Conservation (phyloP, 208 protist species). For the Trypanosomatidae sp. region DNA sequence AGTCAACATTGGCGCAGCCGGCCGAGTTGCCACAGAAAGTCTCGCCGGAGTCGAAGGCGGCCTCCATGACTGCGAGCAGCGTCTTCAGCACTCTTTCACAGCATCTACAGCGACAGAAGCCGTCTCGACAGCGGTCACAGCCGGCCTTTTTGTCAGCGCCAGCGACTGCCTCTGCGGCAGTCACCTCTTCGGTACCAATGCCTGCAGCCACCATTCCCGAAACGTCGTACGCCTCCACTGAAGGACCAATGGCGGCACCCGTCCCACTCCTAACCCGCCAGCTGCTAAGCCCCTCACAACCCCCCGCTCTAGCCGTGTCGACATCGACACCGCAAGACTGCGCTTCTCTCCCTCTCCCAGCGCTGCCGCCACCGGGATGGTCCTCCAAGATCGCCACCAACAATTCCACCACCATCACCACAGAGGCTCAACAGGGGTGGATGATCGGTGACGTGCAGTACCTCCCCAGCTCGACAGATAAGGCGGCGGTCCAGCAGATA, state of each 20-base stretch:
- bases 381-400: neutral
- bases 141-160: neutral
- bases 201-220: neutral
- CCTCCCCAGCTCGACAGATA: neutral
- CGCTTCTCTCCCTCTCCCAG: slow-evolving; percentile 7
- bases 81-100: slow-evolving; percentile 86
- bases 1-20: neutral
- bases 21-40: slow-evolving; percentile 17
- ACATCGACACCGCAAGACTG: neutral
- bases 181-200: neutral
- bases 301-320: neutral
- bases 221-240: neutral
- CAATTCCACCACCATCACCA: neutral
- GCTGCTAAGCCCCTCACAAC: neutral
- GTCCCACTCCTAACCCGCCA: neutral
- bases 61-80: slow-evolving; percentile 47
- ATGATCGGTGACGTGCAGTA: slow-evolving; percentile 9
- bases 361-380: slow-evolving; percentile 25
- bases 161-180: neutral
- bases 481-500: neutral
- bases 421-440: neutral
- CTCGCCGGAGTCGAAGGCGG: slow-evolving; percentile 16
- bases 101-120: slow-evolving; percentile 37
- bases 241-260: neutral
- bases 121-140: neutral